Evolutionary conservation across 2,329 filamentous ascomycete genomes (phyloP), one percentile per base, ranked within the genome.

Genomic region (Colletotrichum tropicicola): DNA sequence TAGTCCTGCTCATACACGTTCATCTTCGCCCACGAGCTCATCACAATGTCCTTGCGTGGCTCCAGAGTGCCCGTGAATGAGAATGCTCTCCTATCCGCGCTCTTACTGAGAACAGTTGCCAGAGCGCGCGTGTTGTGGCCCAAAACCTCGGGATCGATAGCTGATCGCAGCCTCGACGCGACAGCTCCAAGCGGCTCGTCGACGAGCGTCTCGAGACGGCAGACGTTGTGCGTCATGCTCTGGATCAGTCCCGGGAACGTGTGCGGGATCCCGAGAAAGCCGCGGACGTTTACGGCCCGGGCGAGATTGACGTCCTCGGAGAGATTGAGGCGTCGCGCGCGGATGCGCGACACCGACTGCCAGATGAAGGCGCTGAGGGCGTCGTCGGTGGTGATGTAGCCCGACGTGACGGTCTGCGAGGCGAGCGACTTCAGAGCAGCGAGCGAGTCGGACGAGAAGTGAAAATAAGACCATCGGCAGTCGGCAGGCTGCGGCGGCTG

Each of bases 11-110:
- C 72, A 66, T 82, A 83, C 15, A 74, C 76, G 4, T 79, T 72
- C 3, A 84, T 70, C 54, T 83, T 83, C 0, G 79, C 78, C 86
- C 85, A 89, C 1, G 85, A 88, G 61, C 83, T 87, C 6, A 88
- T 65, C 76, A 83, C 81, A 3, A 88, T 72, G 39, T 87, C 83
- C 0, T 70, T 71, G 0, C 78, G 71, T 0, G 75, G 67, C 28
- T 83, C 75, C 3, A 82, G 56, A 4, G 68, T 72, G 0, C 76
- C 77, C 2, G 73, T 76, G 4, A 82, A 66, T 0, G 74, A 74
- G n/a, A 79, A 67, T 0, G 43, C 64, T 0, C 64, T 72, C 61
- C 80, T 82, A 56, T 83, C 80, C 0, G 72, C 58, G 3, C 71
- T 64, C 6, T 70, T 68, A 0, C 72, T 39, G 3, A 84, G 66